Percentiles rank a stretch among this genome's conserved stretches.
Conservation (phyloP, 2,329 filamentous ascomycete genomes). For the Cercospora brassicicola region DNA sequence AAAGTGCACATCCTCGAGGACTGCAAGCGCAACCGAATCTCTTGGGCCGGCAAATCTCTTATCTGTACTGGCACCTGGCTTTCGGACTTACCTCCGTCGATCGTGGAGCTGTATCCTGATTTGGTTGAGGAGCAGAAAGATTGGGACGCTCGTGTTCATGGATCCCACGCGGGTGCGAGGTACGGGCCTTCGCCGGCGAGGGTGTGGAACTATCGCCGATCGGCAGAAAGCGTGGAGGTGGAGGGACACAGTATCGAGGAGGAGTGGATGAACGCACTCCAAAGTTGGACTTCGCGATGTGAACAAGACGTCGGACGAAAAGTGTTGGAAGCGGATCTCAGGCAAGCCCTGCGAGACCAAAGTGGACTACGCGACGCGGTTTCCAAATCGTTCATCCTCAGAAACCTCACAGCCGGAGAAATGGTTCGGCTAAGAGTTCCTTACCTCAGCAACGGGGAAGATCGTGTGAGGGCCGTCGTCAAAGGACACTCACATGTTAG, state of each 20-base stretch:
- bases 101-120: neutral
- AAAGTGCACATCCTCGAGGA: neutral
- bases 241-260: neutral
- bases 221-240: neutral
- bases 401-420: too few species aligned
- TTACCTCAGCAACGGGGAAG: too few species aligned
- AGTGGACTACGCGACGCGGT: too few species aligned
- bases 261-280: neutral
- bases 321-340: neutral
- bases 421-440: too few species aligned
- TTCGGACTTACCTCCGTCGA: neutral
- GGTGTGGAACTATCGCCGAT: neutral
- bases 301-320: too few species aligned
- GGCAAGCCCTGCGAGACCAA: too few species aligned
- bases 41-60: neutral
- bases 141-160: neutral
- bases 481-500: neutral
- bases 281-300: neutral
- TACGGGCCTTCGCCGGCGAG: neutral
- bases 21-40: neutral
- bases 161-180: neutral
- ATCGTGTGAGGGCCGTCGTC: too few species aligned
- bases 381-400: too few species aligned
- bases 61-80: neutral
- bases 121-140: neutral